Evolutionary conservation across 2,329 filamentous ascomycete genomes (phyloP), one percentile per base, ranked within the genome.

Genomic region (Exophiala lecanii-corni): DNA sequence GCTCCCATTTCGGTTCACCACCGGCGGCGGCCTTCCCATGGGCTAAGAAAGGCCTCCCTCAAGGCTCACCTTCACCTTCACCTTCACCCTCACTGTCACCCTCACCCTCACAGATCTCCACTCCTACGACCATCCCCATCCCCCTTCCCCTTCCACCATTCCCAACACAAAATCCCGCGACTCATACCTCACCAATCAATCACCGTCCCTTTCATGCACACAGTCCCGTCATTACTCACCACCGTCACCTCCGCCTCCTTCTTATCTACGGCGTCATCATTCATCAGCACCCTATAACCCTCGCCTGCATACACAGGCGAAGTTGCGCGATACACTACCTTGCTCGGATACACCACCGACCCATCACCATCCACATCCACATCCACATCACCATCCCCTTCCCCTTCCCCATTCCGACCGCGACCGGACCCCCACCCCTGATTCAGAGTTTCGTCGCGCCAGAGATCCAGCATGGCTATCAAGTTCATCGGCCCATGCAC

Each of bases 271-370:
- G 40, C 46, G 13, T 39, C 63, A 41, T 64, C 57, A 36, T 65
- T 60, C 47, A 74, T 55, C 13, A 68, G 54, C 50, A 72, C 62
- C 34, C 62, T 58, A 57, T 74, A 74, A 43, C 61, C 58, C 47
- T 75, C 71, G 9, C 67, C 66, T 1, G 64, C 71, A 62, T 74
- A 75, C 15, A 75, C 48, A 3, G 72, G 71, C 45, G 62, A 69
- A 10, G 71, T 74, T 16, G 71, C 72, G 9, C 72, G 59, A 52
- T 75, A 75, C 2, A 54, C 57, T 34, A 75, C 69, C 31, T 60
- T 66, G 48, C 62, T 58, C 1, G 71, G 71, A 2, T 51, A 56
- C 13, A 69, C 49, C 2, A 60, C 38, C 19, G 59, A 39, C 6
- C 53, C 55, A 4, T 51, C 41, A 7, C 54, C 33, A 17, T 9